A percentile compares a stretch with the other conserved stretches of the same genome.
Evolutionary conservation across 2,329 filamentous ascomycete species (phyloP).

Genomic region (Pleoardoris graminearum): DNA sequence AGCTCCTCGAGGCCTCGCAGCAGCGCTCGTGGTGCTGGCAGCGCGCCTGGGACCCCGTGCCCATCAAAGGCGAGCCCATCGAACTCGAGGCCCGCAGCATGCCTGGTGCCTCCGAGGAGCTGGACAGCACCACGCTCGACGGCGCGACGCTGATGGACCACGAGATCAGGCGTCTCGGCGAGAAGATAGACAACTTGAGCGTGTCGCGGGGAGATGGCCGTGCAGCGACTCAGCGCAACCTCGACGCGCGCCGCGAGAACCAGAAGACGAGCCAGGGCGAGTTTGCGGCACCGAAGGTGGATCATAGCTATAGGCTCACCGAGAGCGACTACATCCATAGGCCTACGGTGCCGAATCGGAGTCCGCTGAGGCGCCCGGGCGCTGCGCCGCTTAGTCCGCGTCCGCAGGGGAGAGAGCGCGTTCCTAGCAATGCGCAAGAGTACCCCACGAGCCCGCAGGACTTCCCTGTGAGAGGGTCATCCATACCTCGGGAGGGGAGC

Average conservation of each 20-base stretch:
- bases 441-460: background rate
- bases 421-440: background rate
- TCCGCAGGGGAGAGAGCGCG: background rate
- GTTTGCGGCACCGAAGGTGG: conserved; percentile 23
- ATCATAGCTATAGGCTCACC: conserved; percentile 19
- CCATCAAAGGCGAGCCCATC: conserved; percentile 25
- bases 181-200: conserved; percentile 39
- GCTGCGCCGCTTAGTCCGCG: background rate
- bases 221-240: conserved; percentile 16
- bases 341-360: conserved; percentile 14
- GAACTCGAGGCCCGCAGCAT: conserved; percentile 35
- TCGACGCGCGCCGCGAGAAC: conserved; percentile 31
- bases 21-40: conserved; percentile 44
- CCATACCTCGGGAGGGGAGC: background rate
- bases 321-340: conserved; percentile 19
- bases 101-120: conserved; percentile 1
- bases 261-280: conserved; percentile 35
- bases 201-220: conserved; percentile 15
- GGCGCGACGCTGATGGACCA: conserved; percentile 29
- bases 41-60: conserved; percentile 34
- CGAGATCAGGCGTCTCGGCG: conserved; percentile 35
- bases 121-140: conserved; percentile 19
- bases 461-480: background rate
- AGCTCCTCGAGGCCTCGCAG: conserved; percentile 36
- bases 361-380: conserved; percentile 13